Evolutionary conservation across 2,329 filamentous ascomycete genomes (phyloP), one percentile per base, ranked within the genome.

Genomic region (Fusarium incarnatum): DNA sequence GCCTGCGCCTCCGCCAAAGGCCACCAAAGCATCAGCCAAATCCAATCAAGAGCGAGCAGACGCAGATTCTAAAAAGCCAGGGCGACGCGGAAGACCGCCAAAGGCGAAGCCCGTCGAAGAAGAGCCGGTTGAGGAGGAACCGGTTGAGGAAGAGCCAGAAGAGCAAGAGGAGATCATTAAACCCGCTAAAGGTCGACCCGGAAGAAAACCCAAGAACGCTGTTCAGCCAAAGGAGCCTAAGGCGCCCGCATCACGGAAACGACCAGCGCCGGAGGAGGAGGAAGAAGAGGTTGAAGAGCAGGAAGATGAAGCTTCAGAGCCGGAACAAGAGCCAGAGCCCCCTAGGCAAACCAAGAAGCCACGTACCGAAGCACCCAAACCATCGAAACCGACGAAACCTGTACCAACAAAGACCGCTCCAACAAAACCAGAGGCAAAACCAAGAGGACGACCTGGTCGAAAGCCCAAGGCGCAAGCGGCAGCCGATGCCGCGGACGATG

Each of bases 401-500:
- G 50, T 56, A 7, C 37, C 61, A 6, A n/a, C 46, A 16, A 66
- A 61, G 16, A 70, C 56, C 50, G 57, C 53, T 12, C 23, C 65
- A 44, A 40, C 56, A 41, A 18, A 37, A 37, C 18, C 32, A 72
- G 77, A 68, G 64, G 70, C 62, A 73, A 79, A 67, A 61, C 63
- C 71, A 23, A 73, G 61, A 42, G 74, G 74, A 20, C 75, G 70
- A 45, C 70, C 69, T 15, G 71, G 71, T 9, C 70, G 72, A 41
- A 77, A 76, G 46, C 67, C 71, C 25, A 77, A 76, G 49, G 45
- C 28, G 18, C 64, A 64, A 15, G 28, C n/a, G 5, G 48, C 47
- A 77, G 68, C 77, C 77, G 67, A 61, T 18, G 48, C 60, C 9
- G 81, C 80, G 6, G 78, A 55, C 37, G 64, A 82, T 5, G 82